These are phyloP conservation scores for Solanum chacoense DNA, from an alignment of 305 asterid species.

Conservation along the genomic window DNA sequence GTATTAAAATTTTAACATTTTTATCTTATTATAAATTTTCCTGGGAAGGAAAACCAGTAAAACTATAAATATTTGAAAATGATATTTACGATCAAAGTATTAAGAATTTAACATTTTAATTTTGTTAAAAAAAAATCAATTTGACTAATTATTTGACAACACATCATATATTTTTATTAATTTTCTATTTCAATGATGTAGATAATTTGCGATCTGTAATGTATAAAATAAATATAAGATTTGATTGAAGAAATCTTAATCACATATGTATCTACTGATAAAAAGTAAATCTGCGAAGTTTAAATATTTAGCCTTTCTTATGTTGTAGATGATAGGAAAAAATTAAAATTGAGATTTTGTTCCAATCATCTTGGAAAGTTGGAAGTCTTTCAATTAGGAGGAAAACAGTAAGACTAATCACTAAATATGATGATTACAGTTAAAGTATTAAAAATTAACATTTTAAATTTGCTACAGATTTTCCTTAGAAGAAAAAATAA, in stretches of 20 bases:
- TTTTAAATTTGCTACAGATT: background rate
- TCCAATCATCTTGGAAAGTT: background rate
- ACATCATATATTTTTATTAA: background rate
- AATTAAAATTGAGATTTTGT: background rate
- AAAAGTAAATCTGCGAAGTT: background rate
- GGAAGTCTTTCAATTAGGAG: no score
- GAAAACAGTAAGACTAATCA: background rate
- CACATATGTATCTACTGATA: background rate
- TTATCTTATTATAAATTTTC: background rate
- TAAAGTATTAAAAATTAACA: background rate
- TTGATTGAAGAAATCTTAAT: background rate
- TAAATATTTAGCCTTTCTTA: background rate
- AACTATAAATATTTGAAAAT: background rate
- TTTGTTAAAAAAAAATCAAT: background rate
- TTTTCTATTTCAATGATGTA: background rate
- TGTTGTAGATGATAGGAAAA: background rate
- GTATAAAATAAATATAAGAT: no score
- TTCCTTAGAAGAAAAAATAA: background rate
- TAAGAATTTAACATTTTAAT: background rate
- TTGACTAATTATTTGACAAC: background rate
- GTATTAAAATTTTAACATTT: background rate
- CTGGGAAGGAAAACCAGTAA: no score
- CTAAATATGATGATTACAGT: background rate
- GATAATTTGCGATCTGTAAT: fast-evolving
- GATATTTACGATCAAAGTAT: background rate